Percentiles rank a stretch among this genome's conserved stretches.
These are phyloP conservation scores for Collybia mongolica DNA, from an alignment of 768 basidiomycete genomes.

Conservation along the genomic window DNA sequence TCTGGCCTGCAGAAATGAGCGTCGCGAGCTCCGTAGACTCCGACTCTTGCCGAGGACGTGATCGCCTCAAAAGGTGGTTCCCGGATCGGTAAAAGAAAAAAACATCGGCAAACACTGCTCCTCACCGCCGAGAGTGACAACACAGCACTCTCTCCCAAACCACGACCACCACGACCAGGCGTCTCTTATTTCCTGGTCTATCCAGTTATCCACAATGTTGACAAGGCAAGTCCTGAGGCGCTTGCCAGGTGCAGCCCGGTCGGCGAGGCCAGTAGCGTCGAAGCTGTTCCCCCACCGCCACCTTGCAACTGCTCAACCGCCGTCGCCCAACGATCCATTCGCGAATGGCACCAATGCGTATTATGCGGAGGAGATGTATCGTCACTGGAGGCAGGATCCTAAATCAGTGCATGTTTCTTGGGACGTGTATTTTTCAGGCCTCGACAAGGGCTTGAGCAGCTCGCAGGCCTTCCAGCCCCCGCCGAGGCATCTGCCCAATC, in stretches of 20 bases:
- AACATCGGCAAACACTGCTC: conserved; percentile 7
- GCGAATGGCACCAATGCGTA: conserved; percentile 95
- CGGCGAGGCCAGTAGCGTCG: conserved; percentile 6
- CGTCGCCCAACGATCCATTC: conserved; percentile 81
- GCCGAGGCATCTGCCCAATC: conserved; percentile 67
- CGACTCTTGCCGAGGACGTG: no score
- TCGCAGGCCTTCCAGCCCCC: conserved; percentile 84
- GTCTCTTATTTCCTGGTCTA: neutral
- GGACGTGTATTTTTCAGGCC: conserved; percentile 90
- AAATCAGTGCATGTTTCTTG: conserved; percentile 92
- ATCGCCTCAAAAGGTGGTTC: neutral
- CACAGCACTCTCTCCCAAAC: neutral
- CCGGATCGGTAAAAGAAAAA: neutral
- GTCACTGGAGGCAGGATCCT: conserved; percentile 87
- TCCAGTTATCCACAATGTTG: conserved; percentile 22
- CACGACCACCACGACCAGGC: neutral
- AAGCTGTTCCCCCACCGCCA: conserved; percentile 20
- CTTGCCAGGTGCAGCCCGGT: conserved; percentile 21
- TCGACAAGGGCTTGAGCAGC: conserved; percentile 84
- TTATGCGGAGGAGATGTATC: conserved; percentile 97
- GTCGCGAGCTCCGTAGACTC: no score
- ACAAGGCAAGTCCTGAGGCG: conserved; percentile 33
- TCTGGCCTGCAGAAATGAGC: no score
- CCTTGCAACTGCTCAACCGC: conserved; percentile 48
- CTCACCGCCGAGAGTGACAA: conserved; percentile 1